Conservation (phyloP, 179 eudicot species). For the Gypsophila paniculata region DNA sequence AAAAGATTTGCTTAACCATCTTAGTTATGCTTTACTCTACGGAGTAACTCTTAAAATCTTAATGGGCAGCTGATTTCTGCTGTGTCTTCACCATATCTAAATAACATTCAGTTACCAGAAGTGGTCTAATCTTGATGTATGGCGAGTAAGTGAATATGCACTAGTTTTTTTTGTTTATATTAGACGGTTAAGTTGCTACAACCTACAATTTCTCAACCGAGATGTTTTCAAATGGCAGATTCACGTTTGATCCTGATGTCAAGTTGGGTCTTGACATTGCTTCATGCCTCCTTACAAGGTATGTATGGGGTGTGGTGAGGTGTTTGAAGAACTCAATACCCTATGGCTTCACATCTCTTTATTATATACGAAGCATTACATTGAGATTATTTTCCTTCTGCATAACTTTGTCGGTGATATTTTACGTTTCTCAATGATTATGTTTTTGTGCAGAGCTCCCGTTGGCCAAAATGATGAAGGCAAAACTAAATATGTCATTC, state of each 20-base stretch:
- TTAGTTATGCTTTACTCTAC: neutral
- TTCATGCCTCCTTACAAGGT: constrained; percentile 92
- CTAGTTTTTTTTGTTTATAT: neutral
- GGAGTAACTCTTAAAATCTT: too few species aligned
- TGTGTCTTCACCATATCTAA: neutral
- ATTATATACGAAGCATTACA: neutral
- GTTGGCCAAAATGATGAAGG: constrained; percentile 73
- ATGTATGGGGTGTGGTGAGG: constrained; percentile 17
- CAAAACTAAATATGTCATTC: constrained; percentile 77
- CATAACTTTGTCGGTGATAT: neutral
- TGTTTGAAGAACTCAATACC: constrained; percentile 12
- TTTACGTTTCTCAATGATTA: neutral
- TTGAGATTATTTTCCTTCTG: neutral
- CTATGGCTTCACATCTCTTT: neutral
- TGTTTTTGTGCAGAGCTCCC: constrained; percentile 57
- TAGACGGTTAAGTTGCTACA: neutral
- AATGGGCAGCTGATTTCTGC: neutral
- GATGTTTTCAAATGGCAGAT: constrained; percentile 46
- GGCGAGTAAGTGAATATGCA: neutral
- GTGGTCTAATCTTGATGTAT: neutral
- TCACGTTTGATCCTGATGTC: constrained; percentile 74
- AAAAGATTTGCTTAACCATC: too few species aligned
- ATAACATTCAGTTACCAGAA: neutral
- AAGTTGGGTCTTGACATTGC: constrained; percentile 95
- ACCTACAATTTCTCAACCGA: neutral